Conservation (phyloP, 2,329 filamentous ascomycete species). For the Colletotrichum limetticola region DNA sequence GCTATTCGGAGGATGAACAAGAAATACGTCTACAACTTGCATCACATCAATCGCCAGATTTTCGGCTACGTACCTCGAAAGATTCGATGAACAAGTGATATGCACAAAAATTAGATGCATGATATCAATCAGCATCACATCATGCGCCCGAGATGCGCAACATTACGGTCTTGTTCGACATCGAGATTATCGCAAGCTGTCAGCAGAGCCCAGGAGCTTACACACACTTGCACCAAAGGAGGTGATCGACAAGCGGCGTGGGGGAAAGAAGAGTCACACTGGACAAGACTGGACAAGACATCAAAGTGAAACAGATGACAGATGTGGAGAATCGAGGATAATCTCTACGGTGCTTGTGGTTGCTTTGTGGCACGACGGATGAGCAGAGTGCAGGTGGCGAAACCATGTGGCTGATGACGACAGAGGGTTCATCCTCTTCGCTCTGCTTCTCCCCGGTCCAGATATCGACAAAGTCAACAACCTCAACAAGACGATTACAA, state of each 20-base stretch:
- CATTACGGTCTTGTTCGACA: constrained; percentile 2
- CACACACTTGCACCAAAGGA: too few species aligned
- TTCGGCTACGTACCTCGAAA: not conserved
- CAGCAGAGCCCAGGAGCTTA: not conserved
- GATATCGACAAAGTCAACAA: not conserved
- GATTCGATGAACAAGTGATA: not conserved
- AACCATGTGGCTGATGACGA: constrained; percentile 32
- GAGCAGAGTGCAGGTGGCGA: not conserved
- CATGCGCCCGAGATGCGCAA: constrained; percentile 16
- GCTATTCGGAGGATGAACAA: not conserved
- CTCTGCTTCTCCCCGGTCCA: not conserved
- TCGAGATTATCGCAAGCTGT: not conserved
- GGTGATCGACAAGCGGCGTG: constrained; percentile 9
- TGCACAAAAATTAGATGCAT: not conserved
- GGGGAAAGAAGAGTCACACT: not conserved
- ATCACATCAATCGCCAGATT: not conserved
- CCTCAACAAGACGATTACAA: not conserved
- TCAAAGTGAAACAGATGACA: constrained; percentile 33
- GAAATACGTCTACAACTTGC: not conserved
- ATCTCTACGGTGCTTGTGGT: constrained; percentile 11
- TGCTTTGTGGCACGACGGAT: constrained; percentile 18
- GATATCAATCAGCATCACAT: constrained; percentile 18
- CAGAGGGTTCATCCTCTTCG: not conserved
- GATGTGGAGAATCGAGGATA: constrained; percentile 20
- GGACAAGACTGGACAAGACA: not conserved